phyloP scores from a whole-genome alignment of 371 early-diverging fungal species.

The Lichtheimia ornata region DNA sequence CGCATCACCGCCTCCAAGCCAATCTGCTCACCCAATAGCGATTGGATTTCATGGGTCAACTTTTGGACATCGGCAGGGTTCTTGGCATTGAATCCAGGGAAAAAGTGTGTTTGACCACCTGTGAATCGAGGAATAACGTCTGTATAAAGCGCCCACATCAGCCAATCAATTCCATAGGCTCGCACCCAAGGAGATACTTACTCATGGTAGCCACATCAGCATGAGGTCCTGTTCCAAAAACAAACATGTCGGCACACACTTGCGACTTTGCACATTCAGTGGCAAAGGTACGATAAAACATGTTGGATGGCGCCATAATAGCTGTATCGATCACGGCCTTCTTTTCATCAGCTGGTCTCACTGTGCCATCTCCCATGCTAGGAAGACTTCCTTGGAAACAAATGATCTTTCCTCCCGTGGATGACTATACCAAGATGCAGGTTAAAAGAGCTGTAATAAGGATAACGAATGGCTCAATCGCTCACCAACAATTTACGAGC shows the following conservation, averaged over 20 bases:
- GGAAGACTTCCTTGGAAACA: slow-evolving; percentile 72
- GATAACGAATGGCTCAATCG: background rate
- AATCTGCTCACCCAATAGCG: slow-evolving; percentile 67
- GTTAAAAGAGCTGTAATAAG: background rate
- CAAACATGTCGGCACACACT: slow-evolving; percentile 83
- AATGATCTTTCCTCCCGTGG: slow-evolving; percentile 84
- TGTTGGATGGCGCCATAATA: slow-evolving; percentile 62
- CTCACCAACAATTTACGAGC: slow-evolving; percentile 72
- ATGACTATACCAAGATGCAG: slow-evolving; percentile 32
- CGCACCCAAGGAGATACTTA: slow-evolving; percentile 20
- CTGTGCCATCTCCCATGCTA: slow-evolving; percentile 64
- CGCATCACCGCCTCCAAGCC: slow-evolving; percentile 90
- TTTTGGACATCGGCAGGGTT: slow-evolving; percentile 68
- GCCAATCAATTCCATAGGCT: background rate
- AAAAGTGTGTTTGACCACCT: slow-evolving; percentile 86
- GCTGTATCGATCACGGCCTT: slow-evolving; percentile 47
- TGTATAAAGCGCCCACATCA: slow-evolving; percentile 12
- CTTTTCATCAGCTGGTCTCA: slow-evolving; percentile 67
- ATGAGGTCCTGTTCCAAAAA: slow-evolving; percentile 65
- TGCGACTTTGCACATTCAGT: slow-evolving; percentile 76
- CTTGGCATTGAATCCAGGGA: slow-evolving; percentile 77
- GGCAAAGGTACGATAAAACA: slow-evolving; percentile 85
- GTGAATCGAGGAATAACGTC: slow-evolving; percentile 80
- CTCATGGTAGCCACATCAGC: slow-evolving; percentile 84
- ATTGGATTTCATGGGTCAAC: slow-evolving; percentile 69